Percentiles rank a stretch among this genome's conserved stretches.
These are phyloP conservation scores for Aspergillus pseudoviridinutans DNA, from an alignment of 2,329 filamentous ascomycete species.

Conservation along the genomic window DNA sequence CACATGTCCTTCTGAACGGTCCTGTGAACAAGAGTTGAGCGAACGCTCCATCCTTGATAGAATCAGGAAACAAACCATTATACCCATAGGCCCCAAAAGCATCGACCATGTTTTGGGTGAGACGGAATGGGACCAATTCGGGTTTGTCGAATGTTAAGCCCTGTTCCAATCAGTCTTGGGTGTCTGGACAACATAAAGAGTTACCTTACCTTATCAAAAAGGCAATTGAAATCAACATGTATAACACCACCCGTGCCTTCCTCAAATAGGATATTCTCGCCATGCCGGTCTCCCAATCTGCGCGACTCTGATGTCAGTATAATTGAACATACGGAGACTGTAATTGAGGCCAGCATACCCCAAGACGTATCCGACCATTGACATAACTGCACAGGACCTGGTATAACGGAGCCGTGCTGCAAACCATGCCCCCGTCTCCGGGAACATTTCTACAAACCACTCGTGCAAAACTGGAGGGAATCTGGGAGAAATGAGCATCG, in stretches of 20 bases:
- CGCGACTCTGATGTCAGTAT: constrained; percentile 6
- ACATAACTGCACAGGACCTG: constrained; percentile 94
- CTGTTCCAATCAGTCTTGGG: constrained; percentile 18
- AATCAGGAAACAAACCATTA: constrained; percentile 52
- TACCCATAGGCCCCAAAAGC: constrained; percentile 95
- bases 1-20: constrained; percentile 84
- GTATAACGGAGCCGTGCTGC: constrained; percentile 83
- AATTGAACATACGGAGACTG: background rate
- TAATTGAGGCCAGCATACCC: constrained; percentile 42
- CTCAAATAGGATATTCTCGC: constrained; percentile 93
- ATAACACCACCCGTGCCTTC: constrained; percentile 90
- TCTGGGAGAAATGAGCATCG: constrained; percentile 32
- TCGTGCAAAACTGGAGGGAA: constrained; percentile 83
- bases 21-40: constrained; percentile 36
- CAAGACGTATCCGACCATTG: constrained; percentile 95
- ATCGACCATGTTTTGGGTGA: constrained; percentile 98
- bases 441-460: constrained; percentile 96
- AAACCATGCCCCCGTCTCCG: constrained; percentile 90
- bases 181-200: background rate
- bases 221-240: constrained; percentile 98
- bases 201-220: constrained; percentile 74
- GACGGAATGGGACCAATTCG: constrained; percentile 88
- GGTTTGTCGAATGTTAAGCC: constrained; percentile 92
- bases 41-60: background rate
- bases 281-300: constrained; percentile 85